A percentile compares a stretch with the other conserved stretches of the same genome.
Evolutionary conservation across 306 rosid species (phyloP).

Genomic region (Quercus gilva): DNA sequence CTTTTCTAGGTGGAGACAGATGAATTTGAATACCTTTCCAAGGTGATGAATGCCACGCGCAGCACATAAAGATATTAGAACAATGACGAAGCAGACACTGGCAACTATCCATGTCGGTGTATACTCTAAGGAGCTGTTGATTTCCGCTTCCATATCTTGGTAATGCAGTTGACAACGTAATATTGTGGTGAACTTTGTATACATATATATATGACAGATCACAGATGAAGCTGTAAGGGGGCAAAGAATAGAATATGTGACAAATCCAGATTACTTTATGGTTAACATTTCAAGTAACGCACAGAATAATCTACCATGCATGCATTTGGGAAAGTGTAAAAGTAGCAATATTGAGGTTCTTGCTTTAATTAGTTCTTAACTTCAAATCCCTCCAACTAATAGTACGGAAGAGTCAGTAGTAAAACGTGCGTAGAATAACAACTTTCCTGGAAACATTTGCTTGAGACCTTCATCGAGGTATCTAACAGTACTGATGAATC

Average conservation of each 20-base stretch:
- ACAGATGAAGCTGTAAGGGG: conserved; percentile 11
- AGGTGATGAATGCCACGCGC: conserved; percentile 75
- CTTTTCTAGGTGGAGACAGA: neutral
- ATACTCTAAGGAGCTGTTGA: conserved; percentile 60
- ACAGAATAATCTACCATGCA: neutral
- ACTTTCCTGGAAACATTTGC: neutral
- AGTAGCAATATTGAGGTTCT: neutral
- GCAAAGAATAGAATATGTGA: conserved; percentile 30
- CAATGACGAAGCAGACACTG: conserved; percentile 69
- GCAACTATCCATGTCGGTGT: conserved; percentile 96
- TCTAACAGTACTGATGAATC: neutral
- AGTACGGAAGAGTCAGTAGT: neutral
- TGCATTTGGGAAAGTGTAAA: neutral
- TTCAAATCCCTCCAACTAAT: neutral
- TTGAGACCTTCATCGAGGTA: neutral
- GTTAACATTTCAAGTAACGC: conserved; percentile 29
- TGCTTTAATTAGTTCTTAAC: neutral
- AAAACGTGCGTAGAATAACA: neutral
- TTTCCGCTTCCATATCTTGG: conserved; percentile 46
- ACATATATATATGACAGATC: neutral
- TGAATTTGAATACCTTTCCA: conserved; percentile 56
- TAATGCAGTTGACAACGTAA: conserved; percentile 8
- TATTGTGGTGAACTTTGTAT: neutral
- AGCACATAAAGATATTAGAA: conserved; percentile 58
- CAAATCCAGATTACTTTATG: conserved; percentile 20